Base-by-base conservation (phyloP, 163 green algal genomes). In the Volvox carteri region DNA sequence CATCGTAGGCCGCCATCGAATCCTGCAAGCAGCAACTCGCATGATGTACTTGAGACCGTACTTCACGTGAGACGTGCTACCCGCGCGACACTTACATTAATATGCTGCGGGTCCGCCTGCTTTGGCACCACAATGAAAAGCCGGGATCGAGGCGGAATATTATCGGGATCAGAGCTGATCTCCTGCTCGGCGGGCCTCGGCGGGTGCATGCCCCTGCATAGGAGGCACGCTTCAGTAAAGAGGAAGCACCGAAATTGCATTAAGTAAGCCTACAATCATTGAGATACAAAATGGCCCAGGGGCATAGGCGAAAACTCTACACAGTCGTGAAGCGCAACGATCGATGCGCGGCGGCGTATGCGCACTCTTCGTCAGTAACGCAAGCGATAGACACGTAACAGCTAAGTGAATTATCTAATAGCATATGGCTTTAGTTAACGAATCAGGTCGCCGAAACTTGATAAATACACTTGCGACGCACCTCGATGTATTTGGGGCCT, bases 51-150 rank as follows among this genome's bases (percentile, higher is more conserved):
- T n/a, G n/a, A n/a, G n/a, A n/a, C n/a, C n/a, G n/a, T n/a, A n/a
- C n/a, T n/a, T n/a, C n/a, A n/a, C n/a, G n/a, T n/a, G n/a, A n/a
- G n/a, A n/a, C n/a, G n/a, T n/a, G n/a, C n/a, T n/a, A n/a, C n/a
- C n/a, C n/a, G n/a, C n/a, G n/a, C n/a, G n/a, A n/a, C n/a, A 18
- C 86, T 54, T 67, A 95, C 96, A 90, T 98, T 94, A 30, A 98
- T 97, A 35, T 94, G 68, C 4, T 86, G 44, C 0, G 91, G 92
- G 28, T 98, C 96, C 37, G 96, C 95, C 67, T 93, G 96, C 91
- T 98, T 98, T 60, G 97, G 97, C 16, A 98, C 96, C 11, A 98
- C 97, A n/a, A 98, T 93, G 90, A 98, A 98, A 1, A 98, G 90
- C 14, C 97, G 93, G 18, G 95, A 98, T 23, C 95, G 90, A 2